Evolutionary conservation across 1,284 basidiomycete species (phyloP).

Genomic region (Meira miltonrushii): DNA sequence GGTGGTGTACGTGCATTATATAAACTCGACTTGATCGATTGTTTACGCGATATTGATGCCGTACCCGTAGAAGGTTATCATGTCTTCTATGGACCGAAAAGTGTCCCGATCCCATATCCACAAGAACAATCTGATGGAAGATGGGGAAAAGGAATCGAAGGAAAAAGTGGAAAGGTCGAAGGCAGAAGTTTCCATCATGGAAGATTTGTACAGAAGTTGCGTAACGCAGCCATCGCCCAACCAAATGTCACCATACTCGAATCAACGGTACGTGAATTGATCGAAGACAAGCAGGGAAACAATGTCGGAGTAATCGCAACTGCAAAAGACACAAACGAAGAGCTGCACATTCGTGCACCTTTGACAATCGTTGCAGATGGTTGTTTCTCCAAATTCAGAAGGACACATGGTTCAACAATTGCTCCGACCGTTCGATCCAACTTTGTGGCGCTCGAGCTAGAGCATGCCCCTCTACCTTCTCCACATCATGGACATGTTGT

Average conservation of each 20-base stretch:
- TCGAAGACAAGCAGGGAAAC: conserved; percentile 21
- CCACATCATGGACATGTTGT: conserved; percentile 70
- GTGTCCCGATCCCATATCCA: conserved; percentile 83
- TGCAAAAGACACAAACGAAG: conserved; percentile 19
- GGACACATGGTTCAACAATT: conserved; percentile 55
- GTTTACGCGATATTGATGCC: conserved; percentile 79
- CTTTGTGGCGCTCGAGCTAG: conserved; percentile 75
- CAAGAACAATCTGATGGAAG: conserved; percentile 41
- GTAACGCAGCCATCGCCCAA: conserved; percentile 61
- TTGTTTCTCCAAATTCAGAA: conserved; percentile 81
- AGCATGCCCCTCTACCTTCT: conserved; percentile 70
- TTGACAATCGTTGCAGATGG: conserved; percentile 89
- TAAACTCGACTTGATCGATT: conserved; percentile 67
- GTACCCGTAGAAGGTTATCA: conserved; percentile 81
- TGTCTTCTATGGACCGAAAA: conserved; percentile 61
- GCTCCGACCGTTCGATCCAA: conserved; percentile 63
- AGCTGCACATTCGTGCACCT: conserved; percentile 60
- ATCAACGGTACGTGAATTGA: conserved; percentile 39
- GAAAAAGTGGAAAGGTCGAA: conserved; percentile 53
- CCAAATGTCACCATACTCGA: conserved; percentile 35
- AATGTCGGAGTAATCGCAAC: conserved; percentile 35
- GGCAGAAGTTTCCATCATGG: conserved; percentile 90
- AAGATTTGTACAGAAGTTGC: conserved; percentile 75
- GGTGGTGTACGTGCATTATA: conserved; percentile 76
- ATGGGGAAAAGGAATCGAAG: conserved; percentile 24